Base-by-base conservation (phyloP, 768 basidiomycete genomes). In the Tremella fuciformis region DNA sequence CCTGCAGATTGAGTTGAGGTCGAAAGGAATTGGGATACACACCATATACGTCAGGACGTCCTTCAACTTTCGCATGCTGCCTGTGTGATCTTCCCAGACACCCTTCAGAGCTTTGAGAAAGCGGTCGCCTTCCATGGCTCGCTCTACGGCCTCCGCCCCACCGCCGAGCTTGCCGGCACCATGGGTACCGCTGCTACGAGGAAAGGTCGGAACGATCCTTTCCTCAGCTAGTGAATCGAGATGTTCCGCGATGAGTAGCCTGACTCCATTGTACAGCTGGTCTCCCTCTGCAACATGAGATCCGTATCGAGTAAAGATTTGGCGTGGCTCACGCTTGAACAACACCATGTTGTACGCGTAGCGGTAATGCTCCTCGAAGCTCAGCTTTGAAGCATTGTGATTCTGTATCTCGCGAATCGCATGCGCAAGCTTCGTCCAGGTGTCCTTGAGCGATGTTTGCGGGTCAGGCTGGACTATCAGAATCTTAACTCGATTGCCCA, bases 1-100 rank as follows among this genome's bases (percentile, higher is more conserved):
- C 96, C 96, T 99, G 71, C 22, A 16, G 29, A 24, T 19, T 22
- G 22, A 22, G n/a, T 46, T 46, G 39, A 11, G 18, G 18, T 18
- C 7, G 22, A 18, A 46, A 8, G 4, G n/a, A 8, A 8, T 22
- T n/a, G n/a, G 6, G 42, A 29, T 24, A 40, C 29, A 39, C 68
- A 96, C 96, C 92, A 99, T 96, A 73, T 99, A 99, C 72, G 89
- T 91, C 64, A 98, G 80, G 41, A 99, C 84, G 76, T 92, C 91
- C 11, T 86, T 84, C 59, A 99, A 76, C 75, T 93, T 89, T 24
- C 82, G 80, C 89, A 97, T 89, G 74, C 86, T 90, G 11, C 86
- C 85, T 3, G 81, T 85, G 76, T 99, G 96, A 73, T 97, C 91
- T 55, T 93, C 88, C 93, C 96, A 98, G 0, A 94, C 88, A 26